These are phyloP conservation scores for Alternaria consortialis DNA, from an alignment of 2,329 filamentous ascomycete genomes.

Conservation along the genomic window DNA sequence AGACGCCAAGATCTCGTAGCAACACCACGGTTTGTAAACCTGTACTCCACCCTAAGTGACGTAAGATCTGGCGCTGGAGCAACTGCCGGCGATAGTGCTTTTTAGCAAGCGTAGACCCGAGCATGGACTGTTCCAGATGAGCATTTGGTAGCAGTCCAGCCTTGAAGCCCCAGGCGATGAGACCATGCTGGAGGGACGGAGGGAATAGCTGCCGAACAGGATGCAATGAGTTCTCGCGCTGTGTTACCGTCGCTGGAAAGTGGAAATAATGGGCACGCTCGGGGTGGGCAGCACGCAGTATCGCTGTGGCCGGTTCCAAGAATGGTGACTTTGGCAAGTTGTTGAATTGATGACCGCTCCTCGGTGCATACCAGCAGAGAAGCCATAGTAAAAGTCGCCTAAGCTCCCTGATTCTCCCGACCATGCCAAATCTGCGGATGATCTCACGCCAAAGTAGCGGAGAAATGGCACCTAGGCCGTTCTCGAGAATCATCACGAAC, in stretches of 20 bases:
- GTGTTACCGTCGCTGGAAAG: conserved; percentile 18
- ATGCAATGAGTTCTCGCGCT: conserved; percentile 23
- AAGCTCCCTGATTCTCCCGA: conserved; percentile 61
- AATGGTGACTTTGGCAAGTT: conserved; percentile 34
- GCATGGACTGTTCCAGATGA: conserved; percentile 35
- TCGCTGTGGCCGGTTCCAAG: conserved; percentile 29
- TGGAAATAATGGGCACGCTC: conserved; percentile 28
- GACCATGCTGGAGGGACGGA: conserved; percentile 34
- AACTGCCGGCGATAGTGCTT: conserved; percentile 37
- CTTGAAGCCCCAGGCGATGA: conserved; percentile 49
- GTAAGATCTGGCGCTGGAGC: conserved; percentile 25
- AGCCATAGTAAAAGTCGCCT: conserved; percentile 63
- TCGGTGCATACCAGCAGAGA: conserved; percentile 50
- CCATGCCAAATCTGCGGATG: conserved; percentile 68
- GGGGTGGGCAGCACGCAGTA: conserved; percentile 26
- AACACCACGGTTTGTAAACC: conserved; percentile 40
- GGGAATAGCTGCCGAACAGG: conserved; percentile 42
- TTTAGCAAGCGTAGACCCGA: conserved; percentile 28
- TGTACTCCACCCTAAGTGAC: conserved; percentile 36
- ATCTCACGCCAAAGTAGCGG: conserved; percentile 65
- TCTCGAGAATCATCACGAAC: conserved; percentile 58
- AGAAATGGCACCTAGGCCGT: conserved; percentile 53
- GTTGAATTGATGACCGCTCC: conserved; percentile 26
- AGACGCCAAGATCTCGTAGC: conserved; percentile 41
- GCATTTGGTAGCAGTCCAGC: conserved; percentile 38